Conservation (phyloP, 169 alveolate genomes). For the Theileria luwenshuni region DNA sequence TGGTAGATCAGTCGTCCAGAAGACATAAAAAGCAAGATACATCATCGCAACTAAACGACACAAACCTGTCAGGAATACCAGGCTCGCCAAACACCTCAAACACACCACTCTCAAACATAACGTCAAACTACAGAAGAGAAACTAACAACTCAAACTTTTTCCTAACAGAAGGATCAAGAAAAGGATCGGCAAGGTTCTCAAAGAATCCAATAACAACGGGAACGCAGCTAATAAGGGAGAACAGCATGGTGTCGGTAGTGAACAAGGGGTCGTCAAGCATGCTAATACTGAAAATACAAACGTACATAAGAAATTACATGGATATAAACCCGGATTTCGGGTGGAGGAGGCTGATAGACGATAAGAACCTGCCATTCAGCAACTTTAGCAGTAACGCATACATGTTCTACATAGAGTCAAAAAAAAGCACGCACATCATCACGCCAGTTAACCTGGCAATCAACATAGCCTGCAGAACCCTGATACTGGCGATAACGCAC, state of each 20-base stretch:
- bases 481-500: constrained; percentile 45
- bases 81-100: neutral
- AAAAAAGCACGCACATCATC: constrained; percentile 37
- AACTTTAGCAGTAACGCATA: constrained; percentile 18
- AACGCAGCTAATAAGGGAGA: constrained; percentile 18
- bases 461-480: constrained; percentile 55
- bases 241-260: constrained; percentile 44
- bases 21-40: neutral
- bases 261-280: constrained; percentile 58
- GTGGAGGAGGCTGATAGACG: constrained; percentile 64
- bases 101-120: neutral
- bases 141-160: neutral
- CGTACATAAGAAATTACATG: constrained; percentile 41
- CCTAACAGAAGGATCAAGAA: neutral
- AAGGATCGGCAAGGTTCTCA: neutral
- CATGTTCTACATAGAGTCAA: constrained; percentile 65
- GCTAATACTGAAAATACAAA: constrained; percentile 50
- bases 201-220: constrained; percentile 6
- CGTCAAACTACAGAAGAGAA: neutral
- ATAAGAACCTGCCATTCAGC: constrained; percentile 21
- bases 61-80: neutral
- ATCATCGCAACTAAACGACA: neutral
- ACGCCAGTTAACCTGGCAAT: constrained; percentile 47
- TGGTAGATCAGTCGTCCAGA: neutral
- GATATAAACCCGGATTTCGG: constrained; percentile 67